Percentiles rank a stretch among this genome's conserved stretches.
Conservation (phyloP, 1,284 basidiomycete species). For the Cronartium quercuum region DNA sequence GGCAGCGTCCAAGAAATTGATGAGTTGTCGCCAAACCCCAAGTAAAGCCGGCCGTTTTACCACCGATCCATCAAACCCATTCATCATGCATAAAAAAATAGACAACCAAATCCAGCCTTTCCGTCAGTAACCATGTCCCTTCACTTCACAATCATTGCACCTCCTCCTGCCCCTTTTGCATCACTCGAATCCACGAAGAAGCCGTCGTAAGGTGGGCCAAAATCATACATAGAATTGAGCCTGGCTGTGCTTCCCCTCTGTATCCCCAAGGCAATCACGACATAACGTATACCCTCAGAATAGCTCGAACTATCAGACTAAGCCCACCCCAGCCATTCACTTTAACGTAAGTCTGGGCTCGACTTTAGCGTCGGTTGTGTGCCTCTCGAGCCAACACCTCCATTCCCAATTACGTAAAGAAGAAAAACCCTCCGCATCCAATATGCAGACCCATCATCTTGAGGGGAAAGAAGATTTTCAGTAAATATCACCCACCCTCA, state of each 20-base stretch:
- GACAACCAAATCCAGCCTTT: slow-evolving; percentile 39
- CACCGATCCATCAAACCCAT: slow-evolving; percentile 1
- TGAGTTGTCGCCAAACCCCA: not conserved
- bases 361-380: not conserved
- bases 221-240: not conserved
- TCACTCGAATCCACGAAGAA: not conserved
- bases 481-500: slow-evolving; percentile 77
- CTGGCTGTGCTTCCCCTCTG: too few relatives aligned
- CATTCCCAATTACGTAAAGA: too few relatives aligned
- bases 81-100: slow-evolving; percentile 7
- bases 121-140: slow-evolving; percentile 38
- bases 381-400: not conserved
- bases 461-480: slow-evolving; percentile 56
- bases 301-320: not conserved
- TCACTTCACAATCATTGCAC: not conserved
- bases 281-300: not conserved
- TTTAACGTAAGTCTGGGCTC: not conserved
- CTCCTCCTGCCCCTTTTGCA: not conserved
- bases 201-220: not conserved
- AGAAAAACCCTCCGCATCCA: not conserved
- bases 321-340: not conserved
- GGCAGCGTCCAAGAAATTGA: not conserved
- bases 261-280: not conserved
- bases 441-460: not conserved
- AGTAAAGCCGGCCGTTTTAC: not conserved